Evolutionary conservation across 108 stramenopile genomes (phyloP).

Genomic region (Nannochloropsis salina): DNA sequence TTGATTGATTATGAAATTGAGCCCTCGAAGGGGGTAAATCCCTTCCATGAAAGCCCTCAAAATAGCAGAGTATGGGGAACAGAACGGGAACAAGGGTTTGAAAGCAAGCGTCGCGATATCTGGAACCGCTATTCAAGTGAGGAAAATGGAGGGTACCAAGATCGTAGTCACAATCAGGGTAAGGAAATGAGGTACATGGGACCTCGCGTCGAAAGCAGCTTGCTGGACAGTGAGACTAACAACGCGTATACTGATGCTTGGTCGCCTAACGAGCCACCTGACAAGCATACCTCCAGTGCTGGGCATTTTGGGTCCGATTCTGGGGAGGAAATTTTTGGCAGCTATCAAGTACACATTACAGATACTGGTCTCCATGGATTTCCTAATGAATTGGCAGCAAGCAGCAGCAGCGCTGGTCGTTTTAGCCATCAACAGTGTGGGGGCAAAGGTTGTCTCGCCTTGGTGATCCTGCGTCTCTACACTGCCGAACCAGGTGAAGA

Average conservation of each 20-base stretch:
- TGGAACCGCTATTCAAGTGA: neutral
- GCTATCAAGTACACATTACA: constrained; percentile 5
- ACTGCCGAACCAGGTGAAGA: constrained; percentile 13
- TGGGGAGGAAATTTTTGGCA: neutral
- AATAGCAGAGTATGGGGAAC: neutral
- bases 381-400: neutral
- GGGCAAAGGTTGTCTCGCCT: neutral
- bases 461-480: neutral
- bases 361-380: neutral
- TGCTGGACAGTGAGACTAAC: too few relatives aligned
- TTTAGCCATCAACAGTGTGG: neutral
- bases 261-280: neutral
- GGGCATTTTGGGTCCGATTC: too few relatives aligned
- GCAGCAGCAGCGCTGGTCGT: constrained; percentile 1
- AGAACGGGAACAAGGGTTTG: neutral
- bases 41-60: neutral
- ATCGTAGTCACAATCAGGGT: neutral
- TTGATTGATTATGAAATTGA: neutral
- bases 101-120: neutral
- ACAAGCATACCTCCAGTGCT: neutral
- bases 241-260: neutral
- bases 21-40: neutral
- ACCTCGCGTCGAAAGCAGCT: neutral
- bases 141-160: neutral
- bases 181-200: neutral